phyloP scores from a whole-genome alignment of 192 early-diverging fungal species.

The Funneliformis geosporum region DNA sequence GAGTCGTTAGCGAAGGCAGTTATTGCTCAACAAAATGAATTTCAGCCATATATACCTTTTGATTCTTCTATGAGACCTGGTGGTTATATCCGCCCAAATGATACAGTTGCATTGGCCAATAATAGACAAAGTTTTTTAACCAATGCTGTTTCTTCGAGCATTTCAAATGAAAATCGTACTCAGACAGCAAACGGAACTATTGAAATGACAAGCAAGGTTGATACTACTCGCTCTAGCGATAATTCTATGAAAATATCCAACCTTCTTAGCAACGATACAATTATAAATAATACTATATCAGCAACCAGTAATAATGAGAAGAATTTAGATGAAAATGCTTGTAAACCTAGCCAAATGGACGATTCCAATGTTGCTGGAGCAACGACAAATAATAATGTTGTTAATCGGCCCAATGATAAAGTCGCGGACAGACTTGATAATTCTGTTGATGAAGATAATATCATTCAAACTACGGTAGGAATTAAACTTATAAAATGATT shows the following conservation, averaged over 20 bases:
- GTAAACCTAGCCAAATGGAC: background rate
- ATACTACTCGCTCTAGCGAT: background rate
- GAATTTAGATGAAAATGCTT: background rate
- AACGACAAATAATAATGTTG: background rate
- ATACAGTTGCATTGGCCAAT: background rate
- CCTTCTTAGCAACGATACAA: background rate
- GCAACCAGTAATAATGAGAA: background rate
- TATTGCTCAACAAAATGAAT: conserved; percentile 72
- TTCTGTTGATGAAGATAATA: conserved; percentile 46
- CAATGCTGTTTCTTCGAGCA: background rate
- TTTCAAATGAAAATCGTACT: background rate
- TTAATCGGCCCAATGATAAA: conserved; percentile 33
- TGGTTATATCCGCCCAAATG: background rate
- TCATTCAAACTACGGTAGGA: conserved; percentile 34
- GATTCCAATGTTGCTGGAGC: background rate
- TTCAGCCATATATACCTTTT: conserved; percentile 31
- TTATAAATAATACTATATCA: background rate
- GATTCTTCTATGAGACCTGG: background rate
- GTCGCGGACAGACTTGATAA: conserved; percentile 51
- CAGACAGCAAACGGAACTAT: background rate
- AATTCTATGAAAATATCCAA: background rate
- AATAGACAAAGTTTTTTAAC: background rate
- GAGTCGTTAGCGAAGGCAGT: conserved; percentile 83
- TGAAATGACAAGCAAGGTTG: background rate
- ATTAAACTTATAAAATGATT: background rate